Base-by-base conservation (phyloP, 768 basidiomycete species). In the Auricularia heimuer region DNA sequence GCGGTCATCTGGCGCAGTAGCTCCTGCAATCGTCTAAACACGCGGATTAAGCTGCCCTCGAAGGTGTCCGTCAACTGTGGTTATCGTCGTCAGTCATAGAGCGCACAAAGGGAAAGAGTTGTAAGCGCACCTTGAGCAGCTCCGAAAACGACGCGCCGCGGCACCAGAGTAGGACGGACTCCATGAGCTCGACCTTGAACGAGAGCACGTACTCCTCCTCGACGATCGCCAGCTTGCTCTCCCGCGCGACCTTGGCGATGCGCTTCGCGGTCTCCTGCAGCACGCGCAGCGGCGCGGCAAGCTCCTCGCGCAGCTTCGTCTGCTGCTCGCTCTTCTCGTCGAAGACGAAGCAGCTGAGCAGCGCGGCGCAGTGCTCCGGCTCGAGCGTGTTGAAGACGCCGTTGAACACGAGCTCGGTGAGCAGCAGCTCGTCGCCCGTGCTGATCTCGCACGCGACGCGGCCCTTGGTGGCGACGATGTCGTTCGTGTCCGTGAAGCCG, bases 121-220 rank as follows among this genome's bases (percentile, higher is more conserved):
- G 12, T 36, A 3, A 7, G 69, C 82, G 36, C 54, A 91, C 95
- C 85, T 97, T 97, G 83, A 92, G 94, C 64, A 98, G 94, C 33
- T 99, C 96, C 1, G 90, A 80, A 76, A 99, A 99, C 34, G 92
- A 92, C 16, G 94, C 92, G 3, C 97, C 97, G n/a, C 92, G 86
- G 78, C 96, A 98, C 97, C 97, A 99, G 67, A 94, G 90, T 42
- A 94, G 82, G 10, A 98, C 97, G 0, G 92, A 92, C 68, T 98
- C 97, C 94, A 98, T 99, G 62, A 99, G 85, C 72, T 98, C 96
- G 21, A 97, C 92, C 76, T 98, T 98, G 86, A 99, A 99, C 11
- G 90, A 93, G 63, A 87, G 82, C 1, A 99, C 92, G 74, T 99
- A 99, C 67, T 96, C 93, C 65, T 97, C 90, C 75, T 98, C 96